A percentile compares a stretch with the other conserved stretches of the same genome.
Conservation (phyloP, 2,329 filamentous ascomycete species). For the Aureobasidium subglaciale region DNA sequence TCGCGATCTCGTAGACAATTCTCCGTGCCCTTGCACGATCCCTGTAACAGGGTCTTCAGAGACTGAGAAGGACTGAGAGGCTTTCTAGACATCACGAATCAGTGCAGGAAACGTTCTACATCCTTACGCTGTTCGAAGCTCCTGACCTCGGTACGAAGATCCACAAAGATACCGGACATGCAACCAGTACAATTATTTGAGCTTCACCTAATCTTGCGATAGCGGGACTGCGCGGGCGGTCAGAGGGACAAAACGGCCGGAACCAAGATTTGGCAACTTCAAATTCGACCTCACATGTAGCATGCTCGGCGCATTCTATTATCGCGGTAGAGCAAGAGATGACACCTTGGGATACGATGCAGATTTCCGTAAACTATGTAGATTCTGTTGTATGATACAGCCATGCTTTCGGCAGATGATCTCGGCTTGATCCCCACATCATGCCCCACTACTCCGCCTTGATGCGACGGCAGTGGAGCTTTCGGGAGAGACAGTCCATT, state of each 20-base stretch:
- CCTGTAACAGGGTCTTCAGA: neutral
- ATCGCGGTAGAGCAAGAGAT: neutral
- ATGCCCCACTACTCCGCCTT: conserved; percentile 6
- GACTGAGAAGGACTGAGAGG: neutral
- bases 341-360: neutral
- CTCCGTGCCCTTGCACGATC: conserved; percentile 5
- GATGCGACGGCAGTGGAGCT: neutral
- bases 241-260: conserved; percentile 6
- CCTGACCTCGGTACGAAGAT: neutral
- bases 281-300: conserved; percentile 6
- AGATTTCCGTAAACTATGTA: neutral
- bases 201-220: neutral
- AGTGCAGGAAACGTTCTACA: neutral
- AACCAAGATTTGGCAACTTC: conserved; percentile 7
- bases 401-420: conserved; percentile 9
- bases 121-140: neutral
- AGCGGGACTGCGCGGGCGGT: neutral
- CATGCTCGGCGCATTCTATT: neutral
- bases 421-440: conserved; percentile 4
- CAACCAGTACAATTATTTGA: neutral
- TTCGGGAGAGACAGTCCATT: neutral
- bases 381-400: neutral
- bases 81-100: neutral
- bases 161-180: neutral
- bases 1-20: neutral